Evolutionary conservation across 345 rosid species (phyloP), one percentile per base, ranked within the genome.

Genomic region (Gossypium anomalum): DNA sequence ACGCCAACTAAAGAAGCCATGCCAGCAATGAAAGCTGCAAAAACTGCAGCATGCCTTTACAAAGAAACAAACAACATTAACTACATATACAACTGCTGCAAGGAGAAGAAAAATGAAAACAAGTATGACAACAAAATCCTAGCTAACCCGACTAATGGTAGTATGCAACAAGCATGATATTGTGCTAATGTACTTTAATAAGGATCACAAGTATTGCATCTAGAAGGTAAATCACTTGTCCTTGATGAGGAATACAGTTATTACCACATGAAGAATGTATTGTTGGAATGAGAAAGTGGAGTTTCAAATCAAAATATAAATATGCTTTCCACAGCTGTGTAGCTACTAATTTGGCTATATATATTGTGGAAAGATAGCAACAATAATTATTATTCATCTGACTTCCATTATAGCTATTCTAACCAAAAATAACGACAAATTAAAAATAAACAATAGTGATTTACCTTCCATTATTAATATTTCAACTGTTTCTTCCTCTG

Each of bases 11-110:
- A 82, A 81, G 92, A 89, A 67, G 96, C 89, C 91, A 91, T 85
- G 76, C 97, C 99, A 47, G 98, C 98, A 78, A 93, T 86, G 81
- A 91, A 95, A 56, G 99, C 86, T 51, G 94, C 95, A 89, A 91
- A 91, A 79, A 87, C 85, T 69, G 96, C 87, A 53, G 93, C 90
- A 71, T 94, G 87, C 93, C 98, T 94, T 72, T 72, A 82, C 76
- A 75, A 64, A 67, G 62, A 59, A 67, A 60, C 27, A 69, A 19
- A 71, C 38, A 82, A 70, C 64, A 59, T 52, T 47, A 71, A 53
- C 48, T n/a, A 52, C 29, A 47, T 57, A 45, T 13, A 49, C 13
- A 68, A 23, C 9, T 43, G 20, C 22, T 9, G 47, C 0, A 7
- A 45, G 34, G 41, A 9, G 20, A 34, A 60, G 0, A 29, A 57